Base-by-base conservation (phyloP, 768 basidiomycete genomes). In the Kwoniella mangroviensis region DNA sequence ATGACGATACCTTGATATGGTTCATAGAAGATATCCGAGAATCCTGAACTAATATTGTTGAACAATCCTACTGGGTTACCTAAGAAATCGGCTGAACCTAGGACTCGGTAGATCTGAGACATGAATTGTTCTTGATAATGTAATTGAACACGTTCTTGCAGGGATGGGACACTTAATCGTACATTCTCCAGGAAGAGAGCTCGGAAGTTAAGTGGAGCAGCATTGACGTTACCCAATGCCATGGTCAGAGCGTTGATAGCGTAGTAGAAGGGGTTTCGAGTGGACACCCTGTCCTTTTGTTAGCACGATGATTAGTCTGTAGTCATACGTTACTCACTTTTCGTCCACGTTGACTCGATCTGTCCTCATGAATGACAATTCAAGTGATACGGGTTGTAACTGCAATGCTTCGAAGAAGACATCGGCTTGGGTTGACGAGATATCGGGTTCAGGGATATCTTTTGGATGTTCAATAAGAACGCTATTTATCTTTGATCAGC, bases 1-100 rank as follows among this genome's bases (percentile, higher is more conserved):
- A 96, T 92, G 66, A 99, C 91, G 40, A 95, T 92, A 42, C 95
- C 95, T 67, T 94, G 91, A 86, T 95, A 97, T 1, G 97, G 97
- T 82, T 98, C 96, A 74, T 98, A 97, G 86, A 99, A 98, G 74
- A 98, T 95, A 82, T 99, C 97, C 63, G 92, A 92, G 5, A 98
- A 92, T 12, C 97, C 97, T 34, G 94, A 97, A 79, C 93, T 96
- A 79, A 99, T 94, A 79, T 98, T 98, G 60, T 92, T 96, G 86
- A 99, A 98, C 54, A 99, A 87, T 11, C 97, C 97, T 55, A 98
- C 94, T 4, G 96, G 96, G 63, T 82, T 82, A 21, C 82, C 86
- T 28, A 86, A 71, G 84, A 98, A 96, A 84, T 98, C 96, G 0
- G 95, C 97, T 5, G 95, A 98, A n/a, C 97, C 96, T 15, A 99